phyloP scores from a whole-genome alignment of 176 grass and related monocot species.

The Hordeum vulgare region DNA sequence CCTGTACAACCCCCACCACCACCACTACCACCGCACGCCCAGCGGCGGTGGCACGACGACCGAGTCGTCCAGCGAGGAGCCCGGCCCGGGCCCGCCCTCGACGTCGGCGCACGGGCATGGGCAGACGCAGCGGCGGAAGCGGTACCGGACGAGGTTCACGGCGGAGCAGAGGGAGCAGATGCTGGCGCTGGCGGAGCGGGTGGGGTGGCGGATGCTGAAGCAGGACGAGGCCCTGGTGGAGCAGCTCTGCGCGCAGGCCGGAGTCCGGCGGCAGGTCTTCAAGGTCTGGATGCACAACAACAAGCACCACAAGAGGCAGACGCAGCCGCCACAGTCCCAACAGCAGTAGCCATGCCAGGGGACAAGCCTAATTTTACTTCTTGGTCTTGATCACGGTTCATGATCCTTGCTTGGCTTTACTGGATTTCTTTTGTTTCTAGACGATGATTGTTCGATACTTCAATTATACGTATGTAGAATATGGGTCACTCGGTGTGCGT shows the following conservation, averaged over 20 bases:
- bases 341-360: constrained; percentile 27
- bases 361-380: neutral
- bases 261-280: constrained; percentile 52
- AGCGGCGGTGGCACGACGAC: constrained; percentile 52
- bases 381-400: constrained; percentile 6
- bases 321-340: constrained; percentile 13
- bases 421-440: constrained; percentile 12
- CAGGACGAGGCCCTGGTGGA: constrained; percentile 59
- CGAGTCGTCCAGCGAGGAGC: constrained; percentile 66
- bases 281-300: constrained; percentile 99
- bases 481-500: neutral
- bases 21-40: neutral
- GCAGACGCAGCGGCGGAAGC: constrained; percentile 23
- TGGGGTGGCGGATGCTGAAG: constrained; percentile 62
- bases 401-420: constrained; percentile 3
- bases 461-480: neutral
- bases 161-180: constrained; percentile 70
- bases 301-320: constrained; percentile 59
- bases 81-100: constrained; percentile 3
- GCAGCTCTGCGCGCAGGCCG: constrained; percentile 46
- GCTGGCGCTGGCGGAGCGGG: constrained; percentile 61
- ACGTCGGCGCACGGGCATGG: neutral
- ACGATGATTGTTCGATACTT: neutral
- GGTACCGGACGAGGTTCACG: constrained; percentile 74
- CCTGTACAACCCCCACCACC: constrained; percentile 16